Evolutionary conservation across 208 protist genomes (phyloP).

Genomic region (Leishmania guyanensis): DNA sequence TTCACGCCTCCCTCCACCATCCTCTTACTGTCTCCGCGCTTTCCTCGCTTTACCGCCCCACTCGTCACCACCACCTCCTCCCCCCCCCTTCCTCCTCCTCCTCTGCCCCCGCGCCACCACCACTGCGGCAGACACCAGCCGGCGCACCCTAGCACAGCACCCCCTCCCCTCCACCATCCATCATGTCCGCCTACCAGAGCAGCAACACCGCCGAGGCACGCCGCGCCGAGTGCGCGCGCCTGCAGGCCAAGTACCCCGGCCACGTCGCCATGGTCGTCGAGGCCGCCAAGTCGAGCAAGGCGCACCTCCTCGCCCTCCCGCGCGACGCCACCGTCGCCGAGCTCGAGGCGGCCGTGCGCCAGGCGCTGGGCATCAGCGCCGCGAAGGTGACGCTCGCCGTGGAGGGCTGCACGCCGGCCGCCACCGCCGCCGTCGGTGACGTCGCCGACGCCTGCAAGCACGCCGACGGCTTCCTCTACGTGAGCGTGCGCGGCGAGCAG

Average conservation of each 20-base stretch:
- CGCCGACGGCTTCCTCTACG: conserved; percentile 19
- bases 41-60: background rate
- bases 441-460: no score
- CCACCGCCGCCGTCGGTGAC: conserved; percentile 14
- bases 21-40: background rate
- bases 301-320: conserved; percentile 27
- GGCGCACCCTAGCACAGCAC: no score
- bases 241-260: conserved; percentile 23
- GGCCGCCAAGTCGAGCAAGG: conserved; percentile 26
- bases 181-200: conserved; percentile 15
- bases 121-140: no score
- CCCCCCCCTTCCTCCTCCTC: background rate
- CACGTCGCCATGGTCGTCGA: conserved; percentile 24
- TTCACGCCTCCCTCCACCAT: background rate
- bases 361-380: conserved; percentile 4
- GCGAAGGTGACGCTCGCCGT: conserved; percentile 24
- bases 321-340: conserved; percentile 21
- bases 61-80: no score
- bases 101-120: no score
- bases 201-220: conserved; percentile 3
- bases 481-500: conserved; percentile 8
- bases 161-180: background rate
- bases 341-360: conserved; percentile 20
- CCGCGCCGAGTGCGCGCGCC: conserved; percentile 19
- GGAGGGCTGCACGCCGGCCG: conserved; percentile 28